Conservation (phyloP, 2,329 filamentous ascomycete species). For the Nakataea oryzae region DNA sequence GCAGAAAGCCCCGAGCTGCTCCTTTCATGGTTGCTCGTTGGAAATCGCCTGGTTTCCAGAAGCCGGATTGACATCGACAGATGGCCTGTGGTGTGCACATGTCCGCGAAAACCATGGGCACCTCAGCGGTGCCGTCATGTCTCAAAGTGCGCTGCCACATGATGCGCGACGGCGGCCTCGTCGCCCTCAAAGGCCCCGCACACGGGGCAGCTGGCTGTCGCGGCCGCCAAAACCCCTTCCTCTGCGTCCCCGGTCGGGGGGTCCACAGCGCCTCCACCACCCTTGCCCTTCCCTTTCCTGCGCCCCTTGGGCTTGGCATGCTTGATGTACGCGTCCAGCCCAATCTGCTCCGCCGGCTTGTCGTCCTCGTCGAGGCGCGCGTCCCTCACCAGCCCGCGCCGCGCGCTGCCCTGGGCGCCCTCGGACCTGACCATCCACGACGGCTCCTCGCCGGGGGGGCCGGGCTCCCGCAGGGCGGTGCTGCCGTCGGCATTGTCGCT, state of each 20-base stretch:
- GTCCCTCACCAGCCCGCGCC: neutral
- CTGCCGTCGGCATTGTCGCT: neutral
- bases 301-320: slow-evolving; percentile 18
- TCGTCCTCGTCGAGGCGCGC: slow-evolving; percentile 20
- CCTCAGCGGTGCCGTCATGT: neutral
- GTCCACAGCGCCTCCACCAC: slow-evolving; percentile 2
- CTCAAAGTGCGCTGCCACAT: slow-evolving; percentile 51
- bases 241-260: slow-evolving; percentile 5
- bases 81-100: too few relatives aligned
- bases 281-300: slow-evolving; percentile 11
- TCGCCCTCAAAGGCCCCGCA: slow-evolving; percentile 59
- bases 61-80: too few relatives aligned
- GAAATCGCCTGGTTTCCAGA: too few relatives aligned
- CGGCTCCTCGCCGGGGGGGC: slow-evolving; percentile 1
- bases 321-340: slow-evolving; percentile 37
- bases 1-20: too few relatives aligned
- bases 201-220: slow-evolving; percentile 45
- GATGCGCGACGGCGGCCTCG: slow-evolving; percentile 55
- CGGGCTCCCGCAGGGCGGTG: neutral
- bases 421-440: neutral
- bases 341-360: slow-evolving; percentile 28
- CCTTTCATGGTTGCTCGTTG: too few relatives aligned
- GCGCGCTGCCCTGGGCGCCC: neutral
- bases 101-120: too few relatives aligned
- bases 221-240: neutral